Evolutionary conservation across 768 basidiomycete genomes (phyloP).

Genomic region (Chalciporus sphaerocephalus): DNA sequence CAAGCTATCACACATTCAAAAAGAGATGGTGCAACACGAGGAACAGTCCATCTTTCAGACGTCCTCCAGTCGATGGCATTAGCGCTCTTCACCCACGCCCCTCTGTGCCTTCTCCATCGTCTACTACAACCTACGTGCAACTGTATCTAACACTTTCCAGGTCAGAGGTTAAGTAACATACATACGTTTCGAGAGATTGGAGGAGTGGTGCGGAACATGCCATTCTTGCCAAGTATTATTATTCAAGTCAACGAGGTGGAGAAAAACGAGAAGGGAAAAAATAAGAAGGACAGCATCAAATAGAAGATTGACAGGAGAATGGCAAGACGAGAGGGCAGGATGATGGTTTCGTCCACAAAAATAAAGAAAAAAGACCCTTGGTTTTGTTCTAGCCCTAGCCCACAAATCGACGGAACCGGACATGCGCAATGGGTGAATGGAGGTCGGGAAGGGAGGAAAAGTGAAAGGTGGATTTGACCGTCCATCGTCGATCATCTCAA

Average conservation of each 20-base stretch:
- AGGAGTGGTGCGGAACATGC: constrained; percentile 7
- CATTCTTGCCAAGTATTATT: constrained; percentile 4
- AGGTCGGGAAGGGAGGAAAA: neutral
- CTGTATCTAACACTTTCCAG: neutral
- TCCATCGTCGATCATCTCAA: constrained; percentile 13
- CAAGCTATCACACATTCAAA: neutral
- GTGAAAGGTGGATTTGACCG: too few relatives aligned
- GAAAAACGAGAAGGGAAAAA: neutral
- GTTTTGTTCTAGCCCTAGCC: constrained; percentile 11
- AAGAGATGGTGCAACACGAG: neutral
- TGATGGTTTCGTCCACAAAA: constrained; percentile 13
- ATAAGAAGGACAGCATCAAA: constrained; percentile 19
- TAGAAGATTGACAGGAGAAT: constrained; percentile 6
- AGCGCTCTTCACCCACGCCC: neutral
- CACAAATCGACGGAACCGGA: neutral
- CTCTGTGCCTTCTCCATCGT: neutral
- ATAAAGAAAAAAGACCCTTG: neutral
- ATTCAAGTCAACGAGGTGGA: neutral
- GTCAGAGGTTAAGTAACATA: constrained; percentile 16
- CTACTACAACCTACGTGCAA: constrained; percentile 14
- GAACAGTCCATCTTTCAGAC: neutral
- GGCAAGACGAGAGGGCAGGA: constrained; percentile 13
- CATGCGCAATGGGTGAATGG: neutral
- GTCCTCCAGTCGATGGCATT: neutral
- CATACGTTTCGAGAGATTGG: constrained; percentile 11